A percentile compares a stretch with the other conserved stretches of the same genome.
phyloP scores from a whole-genome alignment of 1,139 yeast genomes.

The Yamadazyma siamensis region DNA sequence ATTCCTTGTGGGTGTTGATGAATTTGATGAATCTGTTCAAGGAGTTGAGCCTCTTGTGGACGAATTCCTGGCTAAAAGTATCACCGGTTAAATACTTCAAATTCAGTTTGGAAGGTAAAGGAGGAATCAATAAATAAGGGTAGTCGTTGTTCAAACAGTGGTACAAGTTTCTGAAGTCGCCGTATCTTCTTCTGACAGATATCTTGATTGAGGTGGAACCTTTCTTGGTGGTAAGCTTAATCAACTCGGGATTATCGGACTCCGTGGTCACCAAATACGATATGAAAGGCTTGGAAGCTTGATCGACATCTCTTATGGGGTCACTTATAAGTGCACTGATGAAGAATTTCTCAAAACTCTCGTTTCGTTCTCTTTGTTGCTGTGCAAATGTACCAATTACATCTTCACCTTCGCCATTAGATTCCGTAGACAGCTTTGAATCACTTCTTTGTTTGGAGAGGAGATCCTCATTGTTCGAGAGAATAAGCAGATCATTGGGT shows the following conservation, averaged over 20 bases:
- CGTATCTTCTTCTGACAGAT: slow-evolving; percentile 71
- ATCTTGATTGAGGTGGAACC: slow-evolving; percentile 26
- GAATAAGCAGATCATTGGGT: slow-evolving; percentile 5
- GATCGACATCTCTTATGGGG: slow-evolving; percentile 75
- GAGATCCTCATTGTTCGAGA: not conserved
- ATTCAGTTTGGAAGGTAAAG: slow-evolving; percentile 89
- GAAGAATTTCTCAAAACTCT: slow-evolving; percentile 19
- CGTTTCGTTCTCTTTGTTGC: slow-evolving; percentile 5
- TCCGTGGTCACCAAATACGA: slow-evolving; percentile 76
- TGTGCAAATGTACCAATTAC: slow-evolving; percentile 4
- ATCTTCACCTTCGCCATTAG: slow-evolving; percentile 4
- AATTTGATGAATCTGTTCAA: slow-evolving; percentile 73
- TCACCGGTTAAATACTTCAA: slow-evolving; percentile 95
- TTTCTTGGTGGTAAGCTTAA: slow-evolving; percentile 24
- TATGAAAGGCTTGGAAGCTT: slow-evolving; percentile 77
- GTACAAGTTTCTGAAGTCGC: slow-evolving; percentile 77
- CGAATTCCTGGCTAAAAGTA: slow-evolving; percentile 76
- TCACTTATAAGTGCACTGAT: slow-evolving; percentile 53
- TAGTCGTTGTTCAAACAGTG: slow-evolving; percentile 71
- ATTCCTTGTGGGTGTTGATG: slow-evolving; percentile 67
- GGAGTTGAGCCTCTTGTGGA: slow-evolving; percentile 79
- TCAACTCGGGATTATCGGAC: slow-evolving; percentile 43
- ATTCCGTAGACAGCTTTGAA: not conserved
- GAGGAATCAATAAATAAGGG: slow-evolving; percentile 87
- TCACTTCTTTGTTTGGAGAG: not conserved